A percentile compares a stretch with the other conserved stretches of the same genome.
Evolutionary conservation across 1,284 basidiomycete species (phyloP).

Genomic region (Stereum hirsutum): DNA sequence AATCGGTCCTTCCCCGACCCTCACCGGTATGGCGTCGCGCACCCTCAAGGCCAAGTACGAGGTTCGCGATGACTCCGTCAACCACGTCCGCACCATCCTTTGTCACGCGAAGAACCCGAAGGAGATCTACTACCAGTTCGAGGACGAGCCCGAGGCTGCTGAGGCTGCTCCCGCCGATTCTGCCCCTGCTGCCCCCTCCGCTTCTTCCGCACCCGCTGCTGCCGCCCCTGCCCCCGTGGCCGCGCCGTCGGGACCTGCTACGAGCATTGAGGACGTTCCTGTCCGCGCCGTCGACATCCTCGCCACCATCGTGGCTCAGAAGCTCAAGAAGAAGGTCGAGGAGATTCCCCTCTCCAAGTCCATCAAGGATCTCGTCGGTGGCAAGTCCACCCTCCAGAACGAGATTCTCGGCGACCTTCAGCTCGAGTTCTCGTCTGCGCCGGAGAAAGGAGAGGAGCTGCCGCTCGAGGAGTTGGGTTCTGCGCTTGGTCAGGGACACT

Average conservation of each 20-base stretch:
- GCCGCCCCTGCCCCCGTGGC: slow-evolving; percentile 34
- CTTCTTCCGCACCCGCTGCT: slow-evolving; percentile 34
- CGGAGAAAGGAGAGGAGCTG: slow-evolving; percentile 97
- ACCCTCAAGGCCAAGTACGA: slow-evolving; percentile 98
- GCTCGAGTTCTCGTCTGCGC: slow-evolving; percentile 83
- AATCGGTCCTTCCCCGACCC: slow-evolving; percentile 91
- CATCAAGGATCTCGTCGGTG: slow-evolving; percentile 97
- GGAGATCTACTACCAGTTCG: slow-evolving; percentile 97
- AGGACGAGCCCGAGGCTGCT: slow-evolving; percentile 69
- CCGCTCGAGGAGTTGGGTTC: slow-evolving; percentile 93
- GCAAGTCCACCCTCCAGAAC: slow-evolving; percentile 97
- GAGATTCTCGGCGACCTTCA: slow-evolving; percentile 93
- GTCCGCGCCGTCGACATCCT: slow-evolving; percentile 91
- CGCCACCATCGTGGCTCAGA: slow-evolving; percentile 88
- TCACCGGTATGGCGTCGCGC: slow-evolving; percentile 93
- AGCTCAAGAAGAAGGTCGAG: slow-evolving; percentile 90
- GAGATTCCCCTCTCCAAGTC: slow-evolving; percentile 92
- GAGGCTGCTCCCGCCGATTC: slow-evolving; percentile 29
- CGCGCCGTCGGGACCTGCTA: slow-evolving; percentile 52
- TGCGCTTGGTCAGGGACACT: slow-evolving; percentile 75
- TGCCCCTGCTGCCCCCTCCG: slow-evolving; percentile 32
- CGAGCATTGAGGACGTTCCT: slow-evolving; percentile 81
- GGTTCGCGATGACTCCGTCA: slow-evolving; percentile 77
- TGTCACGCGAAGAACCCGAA: slow-evolving; percentile 95
- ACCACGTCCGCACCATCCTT: slow-evolving; percentile 74